Conservation (phyloP, 2,329 filamentous ascomycete species). For the Colletotrichum paranaense region DNA sequence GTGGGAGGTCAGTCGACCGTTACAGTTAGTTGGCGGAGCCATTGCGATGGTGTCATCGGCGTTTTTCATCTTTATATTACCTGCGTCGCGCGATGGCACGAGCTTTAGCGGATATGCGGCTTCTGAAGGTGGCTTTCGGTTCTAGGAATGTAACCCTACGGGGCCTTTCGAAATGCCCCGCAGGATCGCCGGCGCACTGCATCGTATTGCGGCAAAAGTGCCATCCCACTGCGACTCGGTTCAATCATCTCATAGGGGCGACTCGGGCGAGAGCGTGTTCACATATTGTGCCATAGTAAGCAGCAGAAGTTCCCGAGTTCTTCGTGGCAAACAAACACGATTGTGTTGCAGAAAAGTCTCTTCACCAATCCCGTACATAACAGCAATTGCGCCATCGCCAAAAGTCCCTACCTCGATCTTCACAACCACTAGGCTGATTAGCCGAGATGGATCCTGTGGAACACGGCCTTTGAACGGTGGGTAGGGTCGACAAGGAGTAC, state of each 20-base stretch:
- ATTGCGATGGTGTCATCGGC: conserved; percentile 29
- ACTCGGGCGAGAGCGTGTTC: neutral
- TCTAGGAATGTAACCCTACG: neutral
- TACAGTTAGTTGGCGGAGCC: conserved; percentile 6
- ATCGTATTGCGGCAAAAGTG: neutral
- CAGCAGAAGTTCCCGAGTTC: neutral
- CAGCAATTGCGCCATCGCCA: conserved; percentile 27
- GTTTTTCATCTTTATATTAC: conserved; percentile 17
- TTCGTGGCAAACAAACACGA: neutral
- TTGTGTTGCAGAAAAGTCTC: neutral
- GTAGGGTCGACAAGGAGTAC: neutral
- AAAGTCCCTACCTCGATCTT: conserved; percentile 20
- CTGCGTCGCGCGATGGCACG: neutral
- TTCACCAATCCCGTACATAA: neutral
- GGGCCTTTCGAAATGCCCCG: neutral
- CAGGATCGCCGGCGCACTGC: neutral
- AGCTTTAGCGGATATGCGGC: conserved; percentile 9
- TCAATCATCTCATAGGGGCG: neutral
- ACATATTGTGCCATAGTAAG: neutral
- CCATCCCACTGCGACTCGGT: neutral
- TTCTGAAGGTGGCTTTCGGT: neutral
- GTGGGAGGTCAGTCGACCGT: conserved; percentile 1
- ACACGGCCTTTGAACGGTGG: neutral
- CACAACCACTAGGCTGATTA: neutral
- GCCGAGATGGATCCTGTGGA: neutral